phyloP scores from a whole-genome alignment of 2,329 filamentous ascomycete species.

The Aspergillus sp. region DNA sequence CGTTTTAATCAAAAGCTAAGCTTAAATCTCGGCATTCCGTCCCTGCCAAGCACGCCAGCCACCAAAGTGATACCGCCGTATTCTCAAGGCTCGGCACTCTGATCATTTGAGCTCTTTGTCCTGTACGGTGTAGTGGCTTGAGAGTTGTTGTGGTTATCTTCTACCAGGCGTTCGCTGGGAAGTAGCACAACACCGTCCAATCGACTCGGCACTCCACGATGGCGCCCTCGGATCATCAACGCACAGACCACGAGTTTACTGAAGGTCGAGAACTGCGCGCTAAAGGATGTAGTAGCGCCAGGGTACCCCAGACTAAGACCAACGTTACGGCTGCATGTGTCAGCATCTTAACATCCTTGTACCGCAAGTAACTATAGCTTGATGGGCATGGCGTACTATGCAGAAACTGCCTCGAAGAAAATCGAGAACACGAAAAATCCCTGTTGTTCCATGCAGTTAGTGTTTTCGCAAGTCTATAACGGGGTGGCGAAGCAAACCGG shows the following conservation, averaged over 20 bases:
- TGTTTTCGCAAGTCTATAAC: background rate
- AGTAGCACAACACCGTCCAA: constrained; percentile 49
- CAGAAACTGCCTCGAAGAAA: constrained; percentile 43
- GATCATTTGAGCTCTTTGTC: constrained; percentile 5
- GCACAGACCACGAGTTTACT: constrained; percentile 57
- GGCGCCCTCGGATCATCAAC: constrained; percentile 57
- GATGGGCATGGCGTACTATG: constrained; percentile 31
- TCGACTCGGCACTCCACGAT: constrained; percentile 56
- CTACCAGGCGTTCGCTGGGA: constrained; percentile 24
- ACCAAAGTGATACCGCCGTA: constrained; percentile 4
- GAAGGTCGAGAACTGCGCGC: constrained; percentile 48
- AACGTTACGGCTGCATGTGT: constrained; percentile 30
- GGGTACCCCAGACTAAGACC: constrained; percentile 36
- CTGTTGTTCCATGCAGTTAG: constrained; percentile 6
- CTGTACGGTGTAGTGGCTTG: background rate
- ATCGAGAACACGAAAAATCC: constrained; percentile 58
- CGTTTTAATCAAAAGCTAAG: background rate
- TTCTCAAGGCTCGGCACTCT: background rate
- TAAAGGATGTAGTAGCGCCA: constrained; percentile 28
- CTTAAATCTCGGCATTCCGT: background rate
- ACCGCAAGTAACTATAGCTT: background rate
- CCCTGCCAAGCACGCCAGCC: background rate
- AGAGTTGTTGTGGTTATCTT: constrained; percentile 11
- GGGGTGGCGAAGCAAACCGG: constrained; percentile 21
- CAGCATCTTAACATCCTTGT: background rate